phyloP scores from a whole-genome alignment of 805 yeast species.

The Dipodascus albidus region DNA sequence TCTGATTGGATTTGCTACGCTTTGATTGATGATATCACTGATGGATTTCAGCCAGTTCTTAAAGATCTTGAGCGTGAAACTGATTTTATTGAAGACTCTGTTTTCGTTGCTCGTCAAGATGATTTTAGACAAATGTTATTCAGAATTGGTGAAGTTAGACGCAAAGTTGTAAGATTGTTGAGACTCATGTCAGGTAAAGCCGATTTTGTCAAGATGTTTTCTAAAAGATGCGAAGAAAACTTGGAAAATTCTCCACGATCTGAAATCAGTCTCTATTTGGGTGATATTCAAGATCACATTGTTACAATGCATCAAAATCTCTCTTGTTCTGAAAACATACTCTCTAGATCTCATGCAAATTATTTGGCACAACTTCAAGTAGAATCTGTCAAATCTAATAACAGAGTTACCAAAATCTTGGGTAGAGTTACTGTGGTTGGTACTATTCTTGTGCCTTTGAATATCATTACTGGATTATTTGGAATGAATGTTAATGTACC shows the following conservation, averaged over 20 bases:
- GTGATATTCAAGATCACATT: constrained; percentile 95
- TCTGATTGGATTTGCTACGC: constrained; percentile 62
- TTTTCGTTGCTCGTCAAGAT: constrained; percentile 62
- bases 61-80: constrained; percentile 49
- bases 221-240: constrained; percentile 84
- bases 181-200: constrained; percentile 86
- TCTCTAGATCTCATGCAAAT: constrained; percentile 80
- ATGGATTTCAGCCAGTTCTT: constrained; percentile 53
- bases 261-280: constrained; percentile 83
- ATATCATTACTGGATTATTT: constrained; percentile 75
- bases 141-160: constrained; percentile 79
- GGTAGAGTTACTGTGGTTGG: constrained; percentile 81
- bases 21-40: constrained; percentile 53
- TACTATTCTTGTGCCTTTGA: constrained; percentile 76
- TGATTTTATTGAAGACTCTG: constrained; percentile 65
- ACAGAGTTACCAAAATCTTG: constrained; percentile 69
- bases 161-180: constrained; percentile 86
- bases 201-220: constrained; percentile 91
- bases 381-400: constrained; percentile 73
- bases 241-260: constrained; percentile 54
- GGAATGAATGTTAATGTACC: constrained; percentile 90
- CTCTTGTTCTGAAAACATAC: constrained; percentile 77
- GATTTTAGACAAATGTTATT: constrained; percentile 68
- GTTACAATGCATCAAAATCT: constrained; percentile 86
- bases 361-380: constrained; percentile 86